Percentiles rank a stretch among this genome's conserved stretches.
These are phyloP conservation scores for Tylopilus vinaceipallidus DNA, from an alignment of 768 basidiomycete genomes.

Conservation along the genomic window DNA sequence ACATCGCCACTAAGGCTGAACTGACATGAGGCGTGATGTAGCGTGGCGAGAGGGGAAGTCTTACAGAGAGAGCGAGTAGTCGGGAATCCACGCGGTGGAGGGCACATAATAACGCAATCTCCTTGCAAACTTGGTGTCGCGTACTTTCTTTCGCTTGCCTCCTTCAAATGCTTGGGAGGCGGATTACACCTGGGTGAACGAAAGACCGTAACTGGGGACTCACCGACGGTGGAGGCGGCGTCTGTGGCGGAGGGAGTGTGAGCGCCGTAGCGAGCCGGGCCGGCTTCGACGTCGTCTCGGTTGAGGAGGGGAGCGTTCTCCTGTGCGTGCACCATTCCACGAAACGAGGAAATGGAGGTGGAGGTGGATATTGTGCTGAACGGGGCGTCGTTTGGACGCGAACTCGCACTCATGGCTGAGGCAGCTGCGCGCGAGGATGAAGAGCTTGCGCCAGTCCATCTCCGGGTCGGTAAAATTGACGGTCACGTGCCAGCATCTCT, in stretches of 20 bases:
- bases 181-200: not conserved
- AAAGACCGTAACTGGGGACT: not conserved
- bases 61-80: constrained; percentile 66
- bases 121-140: constrained; percentile 39
- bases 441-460: too few relatives aligned
- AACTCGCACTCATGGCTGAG: constrained; percentile 12
- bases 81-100: constrained; percentile 75
- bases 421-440: not conserved
- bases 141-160: constrained; percentile 14
- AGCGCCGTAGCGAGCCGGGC: constrained; percentile 19
- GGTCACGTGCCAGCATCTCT: constrained; percentile 11
- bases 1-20: constrained; percentile 63
- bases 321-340: constrained; percentile 20
- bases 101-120: constrained; percentile 75
- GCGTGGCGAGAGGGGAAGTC: constrained; percentile 25
- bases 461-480: not conserved
- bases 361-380: constrained; percentile 27
- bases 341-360: constrained; percentile 28
- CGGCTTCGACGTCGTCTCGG: constrained; percentile 28
- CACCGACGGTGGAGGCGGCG: constrained; percentile 20
- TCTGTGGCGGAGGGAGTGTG: constrained; percentile 14
- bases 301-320: constrained; percentile 26
- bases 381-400: constrained; percentile 4
- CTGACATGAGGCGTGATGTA: not conserved
- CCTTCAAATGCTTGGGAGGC: constrained; percentile 9